These are phyloP conservation scores for Crithidia brevicula DNA, from an alignment of 208 protist genomes.

Conservation along the genomic window DNA sequence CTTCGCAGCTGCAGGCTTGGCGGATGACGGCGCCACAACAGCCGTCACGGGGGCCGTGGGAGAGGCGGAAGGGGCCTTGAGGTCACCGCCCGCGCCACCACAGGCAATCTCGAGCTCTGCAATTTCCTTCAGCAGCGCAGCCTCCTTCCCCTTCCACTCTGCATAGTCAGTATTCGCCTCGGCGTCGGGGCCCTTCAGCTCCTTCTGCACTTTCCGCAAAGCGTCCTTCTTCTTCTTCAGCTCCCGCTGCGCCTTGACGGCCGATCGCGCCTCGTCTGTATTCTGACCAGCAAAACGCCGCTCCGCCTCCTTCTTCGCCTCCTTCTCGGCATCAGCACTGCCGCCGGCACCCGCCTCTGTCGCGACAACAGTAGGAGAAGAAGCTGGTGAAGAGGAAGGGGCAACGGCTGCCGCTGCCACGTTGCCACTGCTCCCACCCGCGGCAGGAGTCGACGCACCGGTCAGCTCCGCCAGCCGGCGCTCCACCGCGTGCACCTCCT, in stretches of 20 bases:
- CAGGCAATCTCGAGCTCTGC: conserved; percentile 15
- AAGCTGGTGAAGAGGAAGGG: not conserved
- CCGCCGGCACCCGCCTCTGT: too few relatives aligned
- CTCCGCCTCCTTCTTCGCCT: conserved; percentile 32
- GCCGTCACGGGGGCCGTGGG: conserved; percentile 19
- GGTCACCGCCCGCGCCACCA: not conserved
- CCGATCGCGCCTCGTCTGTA: conserved; percentile 38
- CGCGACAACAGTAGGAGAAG: not conserved
- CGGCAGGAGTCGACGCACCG: not conserved
- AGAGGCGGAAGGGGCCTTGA: not conserved
- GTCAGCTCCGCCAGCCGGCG: conserved; percentile 18
- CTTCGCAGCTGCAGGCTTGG: too few relatives aligned
- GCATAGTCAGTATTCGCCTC: conserved; percentile 30
- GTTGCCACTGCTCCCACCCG: not conserved
- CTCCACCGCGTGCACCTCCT: conserved; percentile 20
- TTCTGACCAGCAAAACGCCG: conserved; percentile 40
- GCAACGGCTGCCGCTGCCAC: not conserved
- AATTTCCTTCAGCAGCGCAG: conserved; percentile 26
- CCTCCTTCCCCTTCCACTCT: conserved; percentile 44
- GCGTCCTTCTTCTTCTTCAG: conserved; percentile 69
- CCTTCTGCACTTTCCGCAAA: conserved; percentile 56
- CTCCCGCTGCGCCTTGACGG: conserved; percentile 57
- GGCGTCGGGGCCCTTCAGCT: conserved; percentile 39
- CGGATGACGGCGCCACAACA: too few relatives aligned
- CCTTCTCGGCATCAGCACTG: conserved; percentile 31